Percentiles rank a stretch among this genome's conserved stretches.
Evolutionary conservation across 306 rosid species (phyloP).

Genomic region (Cicer pinnatifidum): DNA sequence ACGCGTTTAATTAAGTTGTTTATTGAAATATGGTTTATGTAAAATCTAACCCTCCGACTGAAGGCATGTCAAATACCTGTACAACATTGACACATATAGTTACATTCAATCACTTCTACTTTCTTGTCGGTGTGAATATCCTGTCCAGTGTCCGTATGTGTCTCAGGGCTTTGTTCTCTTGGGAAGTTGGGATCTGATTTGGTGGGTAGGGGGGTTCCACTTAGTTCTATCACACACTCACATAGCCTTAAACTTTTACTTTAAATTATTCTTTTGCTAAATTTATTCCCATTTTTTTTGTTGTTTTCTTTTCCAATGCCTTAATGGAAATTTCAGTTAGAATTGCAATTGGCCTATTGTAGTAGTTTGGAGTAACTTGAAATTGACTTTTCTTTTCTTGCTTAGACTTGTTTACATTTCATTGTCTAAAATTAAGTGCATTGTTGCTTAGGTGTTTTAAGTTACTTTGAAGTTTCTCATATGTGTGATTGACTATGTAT

Average conservation of each 20-base stretch:
- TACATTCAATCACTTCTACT: too few relatives aligned
- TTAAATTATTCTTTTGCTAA: not conserved
- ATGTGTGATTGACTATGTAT: constrained; percentile 20
- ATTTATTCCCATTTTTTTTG: not conserved
- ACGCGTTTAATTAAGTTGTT: too few relatives aligned
- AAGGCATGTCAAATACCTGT: too few relatives aligned
- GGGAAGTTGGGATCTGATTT: constrained; percentile 31
- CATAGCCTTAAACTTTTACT: not conserved
- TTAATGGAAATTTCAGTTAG: constrained; percentile 20
- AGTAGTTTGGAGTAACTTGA: not conserved
- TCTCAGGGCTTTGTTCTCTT: constrained; percentile 5
- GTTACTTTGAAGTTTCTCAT: not conserved
- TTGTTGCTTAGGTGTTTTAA: constrained; percentile 20
- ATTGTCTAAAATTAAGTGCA: not conserved
- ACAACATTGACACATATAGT: too few relatives aligned
- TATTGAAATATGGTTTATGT: too few relatives aligned
- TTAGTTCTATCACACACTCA: constrained; percentile 26
- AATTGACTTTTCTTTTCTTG: too few relatives aligned
- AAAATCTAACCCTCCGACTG: too few relatives aligned
- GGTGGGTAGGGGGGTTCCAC: constrained; percentile 39
- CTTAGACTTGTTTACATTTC: not conserved
- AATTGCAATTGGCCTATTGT: constrained; percentile 2
- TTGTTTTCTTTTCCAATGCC: constrained; percentile 9
- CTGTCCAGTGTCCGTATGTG: too few relatives aligned
- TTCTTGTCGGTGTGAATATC: too few relatives aligned